These are phyloP conservation scores for Fusarium nurragi DNA, from an alignment of 2,329 filamentous ascomycete species.

Conservation along the genomic window DNA sequence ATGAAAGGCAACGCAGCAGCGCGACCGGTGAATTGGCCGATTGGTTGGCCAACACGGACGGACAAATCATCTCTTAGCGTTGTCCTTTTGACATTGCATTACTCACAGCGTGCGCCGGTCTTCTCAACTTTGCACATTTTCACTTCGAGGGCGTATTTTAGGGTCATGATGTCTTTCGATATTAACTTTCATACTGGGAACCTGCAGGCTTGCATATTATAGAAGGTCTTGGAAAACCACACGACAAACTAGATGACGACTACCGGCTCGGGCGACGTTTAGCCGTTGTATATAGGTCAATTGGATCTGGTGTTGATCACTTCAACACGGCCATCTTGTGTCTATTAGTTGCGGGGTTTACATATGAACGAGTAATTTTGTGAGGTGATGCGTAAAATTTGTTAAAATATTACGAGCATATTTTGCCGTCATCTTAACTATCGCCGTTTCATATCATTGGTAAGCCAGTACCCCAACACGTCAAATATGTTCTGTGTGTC, in stretches of 20 bases:
- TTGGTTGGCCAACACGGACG: conserved; percentile 1
- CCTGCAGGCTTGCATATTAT: conserved; percentile 50
- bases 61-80: conserved; percentile 24
- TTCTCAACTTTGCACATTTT: conserved; percentile 41
- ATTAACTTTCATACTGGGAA: conserved; percentile 42
- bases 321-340: conserved; percentile 37
- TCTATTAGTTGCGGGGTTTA: conserved; percentile 6
- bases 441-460: no score
- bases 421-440: not conserved
- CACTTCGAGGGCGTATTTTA: conserved; percentile 44
- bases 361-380: not conserved
- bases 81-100: conserved; percentile 43
- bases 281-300: conserved; percentile 46
- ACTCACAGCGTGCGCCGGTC: conserved; percentile 43
- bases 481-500: not conserved
- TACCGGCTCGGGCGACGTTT: conserved; percentile 36
- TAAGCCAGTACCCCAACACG: not conserved
- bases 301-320: conserved; percentile 38
- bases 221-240: conserved; percentile 47
- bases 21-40: conserved; percentile 6
- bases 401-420: not conserved
- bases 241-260: conserved; percentile 46
- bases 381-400: not conserved
- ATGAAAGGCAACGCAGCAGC: conserved; percentile 28
- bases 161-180: conserved; percentile 47